A percentile compares a stretch with the other conserved stretches of the same genome.
phyloP scores from a whole-genome alignment of 179 eudicot species.

The Patellifolia procumbens region DNA sequence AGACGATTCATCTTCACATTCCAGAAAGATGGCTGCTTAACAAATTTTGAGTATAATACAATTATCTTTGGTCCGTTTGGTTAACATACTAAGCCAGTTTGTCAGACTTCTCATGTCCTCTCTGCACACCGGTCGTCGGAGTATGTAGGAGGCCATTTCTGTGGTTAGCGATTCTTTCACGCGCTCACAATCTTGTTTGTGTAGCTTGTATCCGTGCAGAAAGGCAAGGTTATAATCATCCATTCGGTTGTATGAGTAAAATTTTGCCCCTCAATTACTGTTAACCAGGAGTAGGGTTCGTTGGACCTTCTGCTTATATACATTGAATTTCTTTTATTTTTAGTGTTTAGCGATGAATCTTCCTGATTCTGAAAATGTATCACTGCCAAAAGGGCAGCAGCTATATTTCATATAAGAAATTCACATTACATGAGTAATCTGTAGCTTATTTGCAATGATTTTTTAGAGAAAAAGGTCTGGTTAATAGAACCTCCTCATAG shows the following conservation, averaged over 20 bases:
- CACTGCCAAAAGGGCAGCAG: not conserved
- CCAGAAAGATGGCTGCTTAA: constrained; percentile 43
- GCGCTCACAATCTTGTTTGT: not conserved
- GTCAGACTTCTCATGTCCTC: not conserved
- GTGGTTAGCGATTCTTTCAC: not conserved
- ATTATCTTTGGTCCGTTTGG: constrained; percentile 3
- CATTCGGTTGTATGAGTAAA: not conserved
- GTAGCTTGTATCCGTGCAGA: not conserved
- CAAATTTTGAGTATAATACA: constrained; percentile 1
- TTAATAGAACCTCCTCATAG: too few species aligned
- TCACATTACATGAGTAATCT: too few species aligned
- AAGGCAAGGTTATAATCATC: constrained; percentile 7
- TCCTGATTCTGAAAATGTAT: not conserved
- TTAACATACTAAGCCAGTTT: constrained; percentile 12
- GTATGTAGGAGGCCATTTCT: not conserved
- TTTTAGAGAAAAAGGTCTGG: too few species aligned
- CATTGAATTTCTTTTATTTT: not conserved
- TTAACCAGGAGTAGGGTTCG: not conserved
- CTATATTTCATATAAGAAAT: too few species aligned
- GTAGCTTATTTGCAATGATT: too few species aligned
- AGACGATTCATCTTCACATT: constrained; percentile 49
- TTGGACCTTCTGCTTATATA: not conserved
- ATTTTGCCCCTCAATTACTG: not conserved
- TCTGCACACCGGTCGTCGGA: not conserved
- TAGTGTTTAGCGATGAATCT: not conserved